A percentile compares a stretch with the other conserved stretches of the same genome.
Conservation (phyloP, 805 yeast genomes). For the Myxozyma lipomycoides region DNA sequence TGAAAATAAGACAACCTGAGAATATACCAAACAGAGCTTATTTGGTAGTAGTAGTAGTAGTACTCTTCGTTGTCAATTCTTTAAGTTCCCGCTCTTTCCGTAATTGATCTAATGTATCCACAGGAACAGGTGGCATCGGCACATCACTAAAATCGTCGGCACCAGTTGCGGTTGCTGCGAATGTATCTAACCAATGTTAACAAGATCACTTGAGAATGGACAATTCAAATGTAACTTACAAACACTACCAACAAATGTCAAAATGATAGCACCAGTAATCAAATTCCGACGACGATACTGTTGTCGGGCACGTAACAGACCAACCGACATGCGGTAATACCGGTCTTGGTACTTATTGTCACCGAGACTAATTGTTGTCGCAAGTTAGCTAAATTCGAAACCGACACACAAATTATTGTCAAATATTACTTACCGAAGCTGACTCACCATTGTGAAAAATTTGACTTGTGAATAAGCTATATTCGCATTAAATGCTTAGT, state of each 20-base stretch:
- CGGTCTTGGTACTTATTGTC: conserved; percentile 22
- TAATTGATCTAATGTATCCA: conserved; percentile 70
- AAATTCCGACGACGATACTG: conserved; percentile 10
- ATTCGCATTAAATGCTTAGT: too few relatives aligned
- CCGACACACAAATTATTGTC: too few relatives aligned
- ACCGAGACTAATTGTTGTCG: conserved; percentile 15
- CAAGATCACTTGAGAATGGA: conserved; percentile 10
- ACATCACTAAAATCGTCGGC: conserved; percentile 82
- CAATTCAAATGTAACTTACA: conserved; percentile 3
- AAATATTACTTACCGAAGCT: too few relatives aligned
- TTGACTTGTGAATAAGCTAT: too few relatives aligned
- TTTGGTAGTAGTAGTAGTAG: too few relatives aligned
- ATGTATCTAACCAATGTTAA: conserved; percentile 33
- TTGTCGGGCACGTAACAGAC: conserved; percentile 25
- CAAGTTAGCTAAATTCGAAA: too few relatives aligned
- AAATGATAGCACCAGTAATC: conserved; percentile 16
- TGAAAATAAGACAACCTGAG: too few relatives aligned
- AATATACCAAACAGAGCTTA: too few relatives aligned
- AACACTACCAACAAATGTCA: conserved; percentile 3
- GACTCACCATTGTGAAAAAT: not conserved
- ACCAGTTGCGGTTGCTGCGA: conserved; percentile 55
- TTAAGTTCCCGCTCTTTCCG: conserved; percentile 32
- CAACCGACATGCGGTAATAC: conserved; percentile 25
- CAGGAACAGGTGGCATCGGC: conserved; percentile 89
- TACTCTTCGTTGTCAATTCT: too few relatives aligned